Percentiles rank a stretch among this genome's conserved stretches.
These are phyloP conservation scores for Mycena galopus DNA, from an alignment of 768 basidiomycete genomes.

Conservation along the genomic window DNA sequence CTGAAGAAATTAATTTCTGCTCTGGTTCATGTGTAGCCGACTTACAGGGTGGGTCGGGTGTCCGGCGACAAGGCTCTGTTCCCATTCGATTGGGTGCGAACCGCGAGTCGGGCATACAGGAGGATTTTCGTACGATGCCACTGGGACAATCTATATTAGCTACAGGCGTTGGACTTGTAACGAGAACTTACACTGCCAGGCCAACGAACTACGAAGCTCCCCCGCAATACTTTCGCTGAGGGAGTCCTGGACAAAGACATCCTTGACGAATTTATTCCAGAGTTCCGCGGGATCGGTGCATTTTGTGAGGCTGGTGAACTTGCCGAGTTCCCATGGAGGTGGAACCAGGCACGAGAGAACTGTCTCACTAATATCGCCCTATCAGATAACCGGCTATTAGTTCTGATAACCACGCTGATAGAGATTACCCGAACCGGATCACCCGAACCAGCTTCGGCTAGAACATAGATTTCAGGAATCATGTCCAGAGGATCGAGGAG, in stretches of 20 bases:
- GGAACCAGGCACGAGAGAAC: conserved; percentile 50
- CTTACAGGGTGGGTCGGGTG: conserved; percentile 72
- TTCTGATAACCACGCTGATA: background rate
- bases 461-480: conserved; percentile 58
- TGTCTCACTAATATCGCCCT: conserved; percentile 44
- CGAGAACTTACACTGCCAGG: conserved; percentile 56
- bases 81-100: conserved; percentile 64
- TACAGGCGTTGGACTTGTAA: background rate
- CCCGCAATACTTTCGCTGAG: conserved; percentile 51
- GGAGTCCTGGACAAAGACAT: conserved; percentile 48
- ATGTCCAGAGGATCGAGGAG: conserved; percentile 73
- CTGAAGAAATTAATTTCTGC: conserved; percentile 43
- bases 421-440: conserved; percentile 26
- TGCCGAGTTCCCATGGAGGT: conserved; percentile 56
- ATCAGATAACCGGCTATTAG: conserved; percentile 17
- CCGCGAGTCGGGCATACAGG: conserved; percentile 56
- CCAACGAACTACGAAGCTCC: conserved; percentile 59
- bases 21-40: background rate
- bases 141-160: conserved; percentile 41
- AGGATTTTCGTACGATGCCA: conserved; percentile 54
- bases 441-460: conserved; percentile 35
- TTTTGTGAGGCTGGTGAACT: conserved; percentile 40
- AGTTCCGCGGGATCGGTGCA: conserved; percentile 52
- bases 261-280: conserved; percentile 60
- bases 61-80: conserved; percentile 69